Conservation (phyloP, 768 basidiomycete genomes). For the Mycena amicta region DNA sequence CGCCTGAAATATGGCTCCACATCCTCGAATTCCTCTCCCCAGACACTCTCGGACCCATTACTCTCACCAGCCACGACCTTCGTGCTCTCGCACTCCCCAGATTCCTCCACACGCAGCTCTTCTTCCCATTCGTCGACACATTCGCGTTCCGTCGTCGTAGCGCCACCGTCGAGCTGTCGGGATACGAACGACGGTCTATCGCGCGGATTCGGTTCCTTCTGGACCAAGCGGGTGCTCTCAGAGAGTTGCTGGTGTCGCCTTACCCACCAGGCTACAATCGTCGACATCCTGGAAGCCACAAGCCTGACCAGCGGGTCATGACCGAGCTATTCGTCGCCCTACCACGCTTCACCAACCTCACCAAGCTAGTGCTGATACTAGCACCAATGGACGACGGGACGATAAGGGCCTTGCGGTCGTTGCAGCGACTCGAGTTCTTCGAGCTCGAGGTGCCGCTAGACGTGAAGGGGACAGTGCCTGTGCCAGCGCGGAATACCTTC, state of each 20-base stretch:
- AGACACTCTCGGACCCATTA: too few relatives aligned
- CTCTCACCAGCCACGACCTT: too few relatives aligned
- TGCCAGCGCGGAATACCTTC: slow-evolving; percentile 19
- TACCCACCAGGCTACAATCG: slow-evolving; percentile 24
- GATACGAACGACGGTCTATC: too few relatives aligned
- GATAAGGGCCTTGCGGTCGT: not conserved
- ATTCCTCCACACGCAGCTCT: not conserved
- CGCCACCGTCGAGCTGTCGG: too few relatives aligned
- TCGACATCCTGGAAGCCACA: slow-evolving; percentile 14
- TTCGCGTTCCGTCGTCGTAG: not conserved
- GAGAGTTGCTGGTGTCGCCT: slow-evolving; percentile 20
- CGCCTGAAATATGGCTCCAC: too few relatives aligned
- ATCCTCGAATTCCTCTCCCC: too few relatives aligned
- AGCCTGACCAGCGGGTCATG: slow-evolving; percentile 17
- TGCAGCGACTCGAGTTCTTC: slow-evolving; percentile 11
- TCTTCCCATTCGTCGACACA: not conserved
- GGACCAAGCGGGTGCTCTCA: too few relatives aligned
- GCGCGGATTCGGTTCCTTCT: too few relatives aligned
- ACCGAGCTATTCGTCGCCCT: too few relatives aligned
- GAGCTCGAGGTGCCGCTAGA: slow-evolving; percentile 21
- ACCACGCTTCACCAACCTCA: slow-evolving; percentile 19
- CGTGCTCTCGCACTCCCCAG: too few relatives aligned
- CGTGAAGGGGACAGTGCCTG: slow-evolving; percentile 9
- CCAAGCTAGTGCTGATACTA: too few relatives aligned
- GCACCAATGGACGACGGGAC: slow-evolving; percentile 6